Conservation (phyloP, 164 flowering plant species). For the Paratinospora sagittata region DNA sequence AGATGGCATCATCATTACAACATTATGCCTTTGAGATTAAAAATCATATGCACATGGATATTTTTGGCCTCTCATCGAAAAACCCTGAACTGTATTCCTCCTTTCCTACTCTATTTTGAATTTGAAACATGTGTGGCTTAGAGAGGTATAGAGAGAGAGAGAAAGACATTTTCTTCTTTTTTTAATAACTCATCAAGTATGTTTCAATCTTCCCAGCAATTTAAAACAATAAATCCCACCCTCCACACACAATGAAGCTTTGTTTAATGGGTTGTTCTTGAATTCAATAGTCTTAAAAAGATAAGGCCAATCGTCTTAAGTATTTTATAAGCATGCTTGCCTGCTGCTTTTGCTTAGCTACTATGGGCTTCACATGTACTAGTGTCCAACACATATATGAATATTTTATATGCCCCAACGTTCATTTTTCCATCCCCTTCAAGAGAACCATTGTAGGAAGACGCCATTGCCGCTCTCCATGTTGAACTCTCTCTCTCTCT, state of each 20-base stretch:
- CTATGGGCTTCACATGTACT: conserved; percentile 4
- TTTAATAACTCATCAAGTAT: not conserved
- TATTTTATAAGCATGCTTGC: not conserved
- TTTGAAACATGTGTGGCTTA: not conserved
- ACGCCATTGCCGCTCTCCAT: not conserved
- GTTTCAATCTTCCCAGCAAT: not conserved
- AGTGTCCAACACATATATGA: conserved; percentile 8
- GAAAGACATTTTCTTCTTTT: not conserved
- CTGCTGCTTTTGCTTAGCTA: conserved; percentile 4
- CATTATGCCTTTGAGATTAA: not conserved
- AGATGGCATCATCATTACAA: not conserved
- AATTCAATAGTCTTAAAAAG: conserved; percentile 7
- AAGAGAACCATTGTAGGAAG: conserved; percentile 2
- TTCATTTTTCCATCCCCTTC: not conserved
- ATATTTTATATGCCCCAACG: conserved; percentile 1
- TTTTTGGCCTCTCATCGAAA: not conserved
- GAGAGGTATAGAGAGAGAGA: not conserved
- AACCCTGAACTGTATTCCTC: not conserved
- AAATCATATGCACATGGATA: no score
- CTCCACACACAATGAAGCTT: not conserved
- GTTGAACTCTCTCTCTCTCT: no score
- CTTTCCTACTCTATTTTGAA: not conserved
- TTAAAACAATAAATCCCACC: not conserved
- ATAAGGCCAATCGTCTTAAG: conserved; percentile 8
- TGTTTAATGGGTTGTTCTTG: not conserved